Evolutionary conservation across 345 rosid species (phyloP), one percentile per base, ranked within the genome.

Genomic region (Eucalyptus sp.): DNA sequence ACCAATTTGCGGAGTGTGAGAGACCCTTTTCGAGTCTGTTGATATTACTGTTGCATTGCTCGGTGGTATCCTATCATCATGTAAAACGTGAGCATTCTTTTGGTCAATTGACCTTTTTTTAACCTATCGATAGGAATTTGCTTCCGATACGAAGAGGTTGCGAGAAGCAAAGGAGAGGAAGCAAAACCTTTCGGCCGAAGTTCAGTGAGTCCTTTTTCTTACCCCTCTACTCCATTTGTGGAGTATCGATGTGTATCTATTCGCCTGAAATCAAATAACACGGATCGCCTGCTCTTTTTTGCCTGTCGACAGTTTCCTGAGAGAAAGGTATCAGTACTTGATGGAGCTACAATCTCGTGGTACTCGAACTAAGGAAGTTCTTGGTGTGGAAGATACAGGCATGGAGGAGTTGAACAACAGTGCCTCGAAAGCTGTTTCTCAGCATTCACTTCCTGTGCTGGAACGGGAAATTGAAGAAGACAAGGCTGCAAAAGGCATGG

Each of bases 121-220:
- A 31, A 43, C 52, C 91, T 79, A 29, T 54, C 58, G 18, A 83
- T 46, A 92, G 96, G 96, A 56, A 62, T 89, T 90, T 90, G 93
- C 92, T 90, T 86, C 92, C 8, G 91, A 81, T 91, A 94, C 90
- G 93, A 92, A 88, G 87, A 92, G 89, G 8, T 79, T 93, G 92
- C 92, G 89, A 88, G 62, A 48, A 43, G 88, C 89, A 79, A 86
- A 79, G 88, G 90, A 92, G 92, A 92, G 92, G 89, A 92, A 89
- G 87, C 93, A 91, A 20, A 88, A 88, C 88, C 93, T 94, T 86
- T 84, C 80, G 90, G 93, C 86, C 56, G 96, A 94, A 91, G 92
- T 93, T 60, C 85, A 90, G 96, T 93, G 86, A 31, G 91, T 33
- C 68, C 48, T 87, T 44, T 58, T 60, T 60, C 31, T 50, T 85